Evolutionary conservation across 371 early-diverging fungal genomes (phyloP).

Genomic region (Mycotypha africana): DNA sequence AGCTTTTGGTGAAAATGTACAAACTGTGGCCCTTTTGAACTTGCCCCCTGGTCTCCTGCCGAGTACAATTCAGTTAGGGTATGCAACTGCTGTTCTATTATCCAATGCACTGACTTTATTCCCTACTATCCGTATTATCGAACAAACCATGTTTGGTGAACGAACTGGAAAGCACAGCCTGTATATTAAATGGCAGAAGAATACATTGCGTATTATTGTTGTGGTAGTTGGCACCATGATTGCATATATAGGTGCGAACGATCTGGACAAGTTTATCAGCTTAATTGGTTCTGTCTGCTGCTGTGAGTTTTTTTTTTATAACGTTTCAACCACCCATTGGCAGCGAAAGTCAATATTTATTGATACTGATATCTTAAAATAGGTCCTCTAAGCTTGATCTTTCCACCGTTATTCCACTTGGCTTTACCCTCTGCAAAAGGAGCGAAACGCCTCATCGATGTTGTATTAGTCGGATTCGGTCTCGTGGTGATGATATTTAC

Average conservation of each 20-base stretch:
- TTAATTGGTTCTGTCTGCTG: slow-evolving; percentile 89
- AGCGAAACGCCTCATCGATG: slow-evolving; percentile 50
- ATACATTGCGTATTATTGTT: slow-evolving; percentile 67
- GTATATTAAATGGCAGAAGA: slow-evolving; percentile 84
- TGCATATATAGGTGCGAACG: slow-evolving; percentile 73
- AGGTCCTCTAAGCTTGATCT: slow-evolving; percentile 40
- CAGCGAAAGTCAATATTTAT: background rate
- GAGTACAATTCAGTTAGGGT: slow-evolving; percentile 70
- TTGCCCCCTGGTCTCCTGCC: slow-evolving; percentile 58
- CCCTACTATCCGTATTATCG: slow-evolving; percentile 86
- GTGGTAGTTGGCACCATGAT: slow-evolving; percentile 61
- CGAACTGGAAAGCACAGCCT: slow-evolving; percentile 34
- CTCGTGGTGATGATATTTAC: slow-evolving; percentile 76
- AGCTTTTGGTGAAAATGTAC: slow-evolving; percentile 78
- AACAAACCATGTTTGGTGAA: slow-evolving; percentile 59
- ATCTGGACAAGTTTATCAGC: slow-evolving; percentile 86
- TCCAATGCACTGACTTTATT: slow-evolving; percentile 84
- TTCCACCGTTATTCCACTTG: slow-evolving; percentile 40
- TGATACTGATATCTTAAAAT: background rate
- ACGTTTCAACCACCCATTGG: background rate
- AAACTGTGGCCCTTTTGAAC: slow-evolving; percentile 81
- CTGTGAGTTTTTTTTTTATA: slow-evolving; percentile 26
- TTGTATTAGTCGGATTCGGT: slow-evolving; percentile 64
- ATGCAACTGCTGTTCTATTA: slow-evolving; percentile 83
- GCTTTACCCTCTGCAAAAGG: slow-evolving; percentile 31